Percentiles rank a stretch among this genome's conserved stretches.
These are phyloP conservation scores for Metschnikowia continentalis DNA, from an alignment of 805 yeast genomes.

Conservation along the genomic window DNA sequence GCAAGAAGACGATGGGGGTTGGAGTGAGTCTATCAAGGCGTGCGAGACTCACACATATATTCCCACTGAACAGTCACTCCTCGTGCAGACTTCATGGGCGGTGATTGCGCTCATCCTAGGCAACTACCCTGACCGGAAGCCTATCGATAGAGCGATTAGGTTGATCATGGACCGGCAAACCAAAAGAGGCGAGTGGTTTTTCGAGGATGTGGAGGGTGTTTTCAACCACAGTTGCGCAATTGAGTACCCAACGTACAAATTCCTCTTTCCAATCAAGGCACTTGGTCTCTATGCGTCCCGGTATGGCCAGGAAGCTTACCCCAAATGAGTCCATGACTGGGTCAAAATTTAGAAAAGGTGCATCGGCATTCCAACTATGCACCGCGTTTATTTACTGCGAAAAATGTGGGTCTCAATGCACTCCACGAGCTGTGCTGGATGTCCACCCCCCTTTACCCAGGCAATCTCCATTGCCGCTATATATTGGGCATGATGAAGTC, in stretches of 20 bases:
- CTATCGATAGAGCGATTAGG: constrained; percentile 59
- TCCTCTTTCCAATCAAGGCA: constrained; percentile 88
- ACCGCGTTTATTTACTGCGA: background rate
- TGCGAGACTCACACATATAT: constrained; percentile 80
- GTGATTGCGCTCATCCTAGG: constrained; percentile 77
- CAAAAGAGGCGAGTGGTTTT: constrained; percentile 77
- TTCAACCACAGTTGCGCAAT: constrained; percentile 89
- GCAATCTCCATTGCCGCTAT: background rate
- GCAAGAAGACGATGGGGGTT: constrained; percentile 89
- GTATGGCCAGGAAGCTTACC: constrained; percentile 23
- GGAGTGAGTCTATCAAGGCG: constrained; percentile 94
- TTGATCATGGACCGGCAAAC: constrained; percentile 65
- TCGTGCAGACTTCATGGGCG: constrained; percentile 94
- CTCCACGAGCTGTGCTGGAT: background rate
- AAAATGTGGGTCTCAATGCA: background rate
- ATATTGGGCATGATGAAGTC: background rate
- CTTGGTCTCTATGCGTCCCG: constrained; percentile 60
- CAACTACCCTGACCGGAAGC: constrained; percentile 64
- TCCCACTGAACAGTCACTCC: constrained; percentile 56
- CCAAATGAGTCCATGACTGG: background rate
- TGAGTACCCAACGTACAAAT: constrained; percentile 92
- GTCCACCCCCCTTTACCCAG: background rate
- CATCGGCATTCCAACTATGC: constrained; percentile 2
- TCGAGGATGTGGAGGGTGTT: constrained; percentile 89
- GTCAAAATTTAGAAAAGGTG: background rate